phyloP scores from a whole-genome alignment of 768 basidiomycete species.

The Lentinula aciculospora region DNA sequence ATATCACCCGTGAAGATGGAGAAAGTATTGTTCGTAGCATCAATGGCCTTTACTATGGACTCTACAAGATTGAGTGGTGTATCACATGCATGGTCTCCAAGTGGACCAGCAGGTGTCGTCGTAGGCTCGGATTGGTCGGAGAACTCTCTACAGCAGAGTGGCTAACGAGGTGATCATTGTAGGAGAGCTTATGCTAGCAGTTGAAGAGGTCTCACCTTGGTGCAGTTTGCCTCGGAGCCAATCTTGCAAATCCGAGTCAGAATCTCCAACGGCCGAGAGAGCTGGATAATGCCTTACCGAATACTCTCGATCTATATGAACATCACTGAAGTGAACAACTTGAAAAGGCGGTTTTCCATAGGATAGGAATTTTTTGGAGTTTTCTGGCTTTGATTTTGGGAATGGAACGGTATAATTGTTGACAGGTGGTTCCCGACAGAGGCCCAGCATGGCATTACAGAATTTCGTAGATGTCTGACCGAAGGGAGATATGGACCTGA shows the following conservation, averaged over 20 bases:
- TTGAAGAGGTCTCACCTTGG: constrained; percentile 19
- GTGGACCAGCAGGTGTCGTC: constrained; percentile 38
- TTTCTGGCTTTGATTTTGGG: constrained; percentile 33
- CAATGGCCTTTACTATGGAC: constrained; percentile 42
- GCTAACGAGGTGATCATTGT: constrained; percentile 17
- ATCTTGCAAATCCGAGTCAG: constrained; percentile 23
- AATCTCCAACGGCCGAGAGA: neutral
- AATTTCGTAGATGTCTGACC: constrained; percentile 48
- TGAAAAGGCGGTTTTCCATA: constrained; percentile 40
- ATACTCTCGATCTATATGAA: constrained; percentile 56
- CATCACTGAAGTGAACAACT: constrained; percentile 58
- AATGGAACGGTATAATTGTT: constrained; percentile 38
- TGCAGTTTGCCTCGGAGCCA: constrained; percentile 51
- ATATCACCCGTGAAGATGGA: constrained; percentile 64
- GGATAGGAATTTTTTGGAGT: constrained; percentile 27
- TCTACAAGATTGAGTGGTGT: constrained; percentile 41
- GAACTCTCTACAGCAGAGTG: constrained; percentile 55
- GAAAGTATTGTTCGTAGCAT: constrained; percentile 32
- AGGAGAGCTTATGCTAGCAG: neutral
- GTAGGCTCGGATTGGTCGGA: constrained; percentile 31
- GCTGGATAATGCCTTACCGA: constrained; percentile 25
- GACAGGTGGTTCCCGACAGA: constrained; percentile 46
- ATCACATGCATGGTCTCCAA: constrained; percentile 49
- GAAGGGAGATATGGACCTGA: constrained; percentile 41
- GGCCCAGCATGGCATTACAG: constrained; percentile 48